phyloP scores from a whole-genome alignment of 208 protist genomes.

The Leishmania turanica region DNA sequence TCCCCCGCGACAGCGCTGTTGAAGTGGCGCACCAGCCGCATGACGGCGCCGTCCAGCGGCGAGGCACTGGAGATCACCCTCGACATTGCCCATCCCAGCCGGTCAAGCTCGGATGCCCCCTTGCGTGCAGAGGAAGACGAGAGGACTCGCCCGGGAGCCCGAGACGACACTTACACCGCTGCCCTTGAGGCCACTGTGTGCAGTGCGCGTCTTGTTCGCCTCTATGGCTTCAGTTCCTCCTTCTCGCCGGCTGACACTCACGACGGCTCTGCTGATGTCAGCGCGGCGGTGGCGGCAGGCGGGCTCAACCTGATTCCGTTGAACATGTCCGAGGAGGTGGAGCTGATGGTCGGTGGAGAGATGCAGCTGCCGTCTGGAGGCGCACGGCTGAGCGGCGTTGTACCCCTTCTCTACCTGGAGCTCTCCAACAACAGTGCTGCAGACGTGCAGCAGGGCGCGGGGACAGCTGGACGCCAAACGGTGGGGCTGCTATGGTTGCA shows the following conservation, averaged over 20 bases:
- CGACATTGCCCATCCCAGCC: conserved; percentile 14
- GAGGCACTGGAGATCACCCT: conserved; percentile 17
- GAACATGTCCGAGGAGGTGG: conserved; percentile 18
- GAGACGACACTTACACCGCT: conserved; percentile 8
- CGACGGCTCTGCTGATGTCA: not conserved
- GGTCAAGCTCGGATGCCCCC: not conserved
- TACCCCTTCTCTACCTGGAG: conserved; percentile 32
- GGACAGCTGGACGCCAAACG: conserved; percentile 7
- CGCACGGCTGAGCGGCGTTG: conserved; percentile 11
- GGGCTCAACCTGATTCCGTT: conserved; percentile 12
- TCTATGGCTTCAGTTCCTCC: conserved; percentile 22
- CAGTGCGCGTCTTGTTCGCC: conserved; percentile 15
- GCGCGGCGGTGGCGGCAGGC: not conserved
- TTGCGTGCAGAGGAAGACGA: not conserved
- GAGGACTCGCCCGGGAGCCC: not conserved
- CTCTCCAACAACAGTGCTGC: conserved; percentile 1
- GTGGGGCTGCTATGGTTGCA: conserved; percentile 56
- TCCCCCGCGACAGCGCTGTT: conserved; percentile 4
- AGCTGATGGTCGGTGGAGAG: conserved; percentile 24
- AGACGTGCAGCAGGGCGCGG: not conserved
- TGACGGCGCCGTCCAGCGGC: not conserved
- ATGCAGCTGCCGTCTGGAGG: not conserved
- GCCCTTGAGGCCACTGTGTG: conserved; percentile 27
- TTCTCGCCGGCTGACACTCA: not conserved
- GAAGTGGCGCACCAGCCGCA: conserved; percentile 6